Base-by-base conservation (phyloP, 1,139 yeast species). In the Suhomyces choctaworum region DNA sequence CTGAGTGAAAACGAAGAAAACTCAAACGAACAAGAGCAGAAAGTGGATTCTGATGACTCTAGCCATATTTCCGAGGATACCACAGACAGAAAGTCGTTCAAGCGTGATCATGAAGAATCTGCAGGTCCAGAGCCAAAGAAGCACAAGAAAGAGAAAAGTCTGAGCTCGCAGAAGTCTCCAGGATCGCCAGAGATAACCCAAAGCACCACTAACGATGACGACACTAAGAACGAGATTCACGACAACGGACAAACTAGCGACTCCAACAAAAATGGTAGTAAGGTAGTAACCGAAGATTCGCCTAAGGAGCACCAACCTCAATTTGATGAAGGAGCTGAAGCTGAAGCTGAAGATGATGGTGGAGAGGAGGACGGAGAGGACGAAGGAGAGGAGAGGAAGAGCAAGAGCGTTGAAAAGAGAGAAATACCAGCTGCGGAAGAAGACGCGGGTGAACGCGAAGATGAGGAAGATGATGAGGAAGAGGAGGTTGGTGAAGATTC, bases 381-480 rank as follows among this genome's bases (percentile, higher is more conserved):
- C 16, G 45, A 29, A 6, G 40, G 41, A 8, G 47, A 37, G 13
- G 43, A 37, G 5, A 50, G 42, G 32, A 33, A 9, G 40, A 21
- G 35, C 7, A 32, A 29, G 14, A 34, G 34, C 11, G 23, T 14
- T 4, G 25, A 28, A 4, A 25, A 22, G 25, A 36, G 27, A 20
- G 12, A 19, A 21, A 19, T 21, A n/a, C 23, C 31, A 11, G 8
- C 12, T 10, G 23, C 19, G 7, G 36, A 27, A 39, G 36, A 36
- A 5, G 37, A 25, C 14, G 35, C 24, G 12, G 32, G 20, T 17
- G 20, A 17, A 17, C 7, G 6, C 7, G 44, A 39, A 19, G 40
- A 45, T 16, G 46, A 34, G 2, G 48, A 41, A 4, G 54, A 44
- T 2, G 48, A 36, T 7, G 54, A 48, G n/a, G 50, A 44, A 9